Evolutionary conservation across 768 basidiomycete species (phyloP).

Genomic region (Pleurotus giganteus): DNA sequence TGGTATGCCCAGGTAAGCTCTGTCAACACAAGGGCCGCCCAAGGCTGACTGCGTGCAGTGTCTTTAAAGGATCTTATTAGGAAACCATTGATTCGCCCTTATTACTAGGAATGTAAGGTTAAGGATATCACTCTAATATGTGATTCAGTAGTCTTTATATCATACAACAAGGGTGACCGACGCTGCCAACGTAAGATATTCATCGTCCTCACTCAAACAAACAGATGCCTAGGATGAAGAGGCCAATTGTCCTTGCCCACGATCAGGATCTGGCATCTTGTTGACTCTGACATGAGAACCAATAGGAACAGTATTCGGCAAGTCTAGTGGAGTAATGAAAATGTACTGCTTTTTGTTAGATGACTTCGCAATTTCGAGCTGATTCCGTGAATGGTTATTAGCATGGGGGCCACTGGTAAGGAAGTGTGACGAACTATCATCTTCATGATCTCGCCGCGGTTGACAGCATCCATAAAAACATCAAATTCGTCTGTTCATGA

Average conservation of each 20-base stretch:
- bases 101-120: too few relatives aligned
- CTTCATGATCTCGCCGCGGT: conserved; percentile 89
- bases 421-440: conserved; percentile 69
- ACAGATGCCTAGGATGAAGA: too few relatives aligned
- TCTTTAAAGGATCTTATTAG: too few relatives aligned
- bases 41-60: too few relatives aligned
- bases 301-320: conserved; percentile 68
- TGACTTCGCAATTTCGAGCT: conserved; percentile 88
- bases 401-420: background rate
- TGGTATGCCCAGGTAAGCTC: too few relatives aligned
- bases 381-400: conserved; percentile 10
- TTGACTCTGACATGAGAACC: conserved; percentile 72
- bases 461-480: conserved; percentile 96
- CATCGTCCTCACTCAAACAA: too few relatives aligned
- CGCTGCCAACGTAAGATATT: too few relatives aligned
- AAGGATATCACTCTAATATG: too few relatives aligned
- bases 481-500: conserved; percentile 83
- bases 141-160: too few relatives aligned
- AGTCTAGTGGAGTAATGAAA: conserved; percentile 92
- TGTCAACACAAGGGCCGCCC: too few relatives aligned
- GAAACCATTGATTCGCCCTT: too few relatives aligned
- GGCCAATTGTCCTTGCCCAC: conserved; percentile 44
- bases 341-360: conserved; percentile 91
- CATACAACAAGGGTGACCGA: too few relatives aligned
- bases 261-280: conserved; percentile 77